Percentiles rank a stretch among this genome's conserved stretches.
Evolutionary conservation across 169 alveolate species (phyloP).

Genomic region (Eimeria sp.): DNA sequence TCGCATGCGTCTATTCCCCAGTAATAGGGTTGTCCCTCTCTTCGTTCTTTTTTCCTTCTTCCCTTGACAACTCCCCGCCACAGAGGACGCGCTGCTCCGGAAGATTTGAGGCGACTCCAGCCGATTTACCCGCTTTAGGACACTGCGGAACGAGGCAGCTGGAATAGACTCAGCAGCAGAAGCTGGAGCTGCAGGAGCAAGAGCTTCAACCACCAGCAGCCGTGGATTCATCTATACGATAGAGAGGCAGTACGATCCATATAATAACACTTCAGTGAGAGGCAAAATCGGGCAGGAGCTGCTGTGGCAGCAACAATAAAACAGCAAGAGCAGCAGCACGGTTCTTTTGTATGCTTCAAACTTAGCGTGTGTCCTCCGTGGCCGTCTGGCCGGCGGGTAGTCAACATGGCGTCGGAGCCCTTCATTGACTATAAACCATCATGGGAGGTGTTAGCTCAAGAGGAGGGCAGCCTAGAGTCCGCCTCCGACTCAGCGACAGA

Average conservation of each 20-base stretch:
- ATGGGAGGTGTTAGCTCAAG: slow-evolving; percentile 60
- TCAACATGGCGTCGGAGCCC: slow-evolving; percentile 85
- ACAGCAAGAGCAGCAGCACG: slow-evolving; percentile 4
- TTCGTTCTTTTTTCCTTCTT: not conserved
- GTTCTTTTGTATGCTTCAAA: not conserved
- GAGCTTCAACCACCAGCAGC: not conserved
- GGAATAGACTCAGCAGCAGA: not conserved
- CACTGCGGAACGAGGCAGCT: not conserved
- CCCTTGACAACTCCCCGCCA: not conserved
- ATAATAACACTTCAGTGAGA: not conserved
- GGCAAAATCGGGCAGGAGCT: not conserved
- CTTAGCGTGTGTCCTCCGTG: not conserved
- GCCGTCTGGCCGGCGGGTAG: slow-evolving; percentile 37
- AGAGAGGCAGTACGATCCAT: not conserved
- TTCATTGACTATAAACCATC: slow-evolving; percentile 82
- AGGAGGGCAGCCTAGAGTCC: slow-evolving; percentile 52
- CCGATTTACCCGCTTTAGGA: not conserved
- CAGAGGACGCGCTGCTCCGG: not conserved
- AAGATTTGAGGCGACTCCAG: not conserved
- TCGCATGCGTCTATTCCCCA: not conserved
- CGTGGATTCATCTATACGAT: not conserved
- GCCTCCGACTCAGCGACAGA: slow-evolving; percentile 75
- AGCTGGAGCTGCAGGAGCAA: not conserved
- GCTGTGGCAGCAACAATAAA: not conserved
- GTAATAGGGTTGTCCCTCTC: not conserved